These are phyloP conservation scores for Leishmania tarentolae DNA, from an alignment of 208 protist species.

Conservation along the genomic window DNA sequence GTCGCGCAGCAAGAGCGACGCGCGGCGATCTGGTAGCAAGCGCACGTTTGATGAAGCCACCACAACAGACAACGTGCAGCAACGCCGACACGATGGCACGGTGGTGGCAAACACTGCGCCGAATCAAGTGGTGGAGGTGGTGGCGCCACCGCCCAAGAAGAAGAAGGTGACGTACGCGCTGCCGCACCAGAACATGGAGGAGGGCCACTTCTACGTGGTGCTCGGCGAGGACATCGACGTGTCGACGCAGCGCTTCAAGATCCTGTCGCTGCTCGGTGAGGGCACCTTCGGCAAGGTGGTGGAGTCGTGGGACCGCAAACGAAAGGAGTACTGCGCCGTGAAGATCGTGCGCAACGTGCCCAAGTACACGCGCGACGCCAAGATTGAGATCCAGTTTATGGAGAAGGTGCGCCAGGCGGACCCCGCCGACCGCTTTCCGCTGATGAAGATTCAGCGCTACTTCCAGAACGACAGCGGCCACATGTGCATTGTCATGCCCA, in stretches of 20 bases:
- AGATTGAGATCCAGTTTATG: conserved; percentile 90
- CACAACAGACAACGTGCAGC: conserved; percentile 51
- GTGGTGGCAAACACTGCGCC: conserved; percentile 21
- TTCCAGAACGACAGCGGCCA: conserved; percentile 82
- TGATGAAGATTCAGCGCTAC: conserved; percentile 83
- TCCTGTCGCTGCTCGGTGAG: conserved; percentile 87
- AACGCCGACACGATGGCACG: conserved; percentile 18
- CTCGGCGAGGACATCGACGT: conserved; percentile 90
- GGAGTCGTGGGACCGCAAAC: conserved; percentile 88
- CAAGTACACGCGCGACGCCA: conserved; percentile 88
- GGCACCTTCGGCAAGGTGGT: conserved; percentile 92
- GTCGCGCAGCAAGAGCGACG: conserved; percentile 29
- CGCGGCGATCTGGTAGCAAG: conserved; percentile 78
- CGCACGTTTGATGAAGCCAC: conserved; percentile 62
- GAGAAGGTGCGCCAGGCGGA: conserved; percentile 75
- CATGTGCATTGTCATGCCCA: conserved; percentile 85
- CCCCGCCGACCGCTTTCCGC: conserved; percentile 63
- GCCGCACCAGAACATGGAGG: conserved; percentile 86
- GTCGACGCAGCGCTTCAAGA: conserved; percentile 87
- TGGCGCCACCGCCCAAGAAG: conserved; percentile 47
- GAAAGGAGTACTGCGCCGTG: conserved; percentile 86
- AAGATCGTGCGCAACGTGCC: conserved; percentile 87
- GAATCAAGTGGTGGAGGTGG: conserved; percentile 47
- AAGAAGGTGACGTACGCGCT: conserved; percentile 89
- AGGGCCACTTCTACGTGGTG: conserved; percentile 92